These are phyloP conservation scores for Daedaleopsis sinensis DNA, from an alignment of 768 basidiomycete genomes.

Conservation along the genomic window DNA sequence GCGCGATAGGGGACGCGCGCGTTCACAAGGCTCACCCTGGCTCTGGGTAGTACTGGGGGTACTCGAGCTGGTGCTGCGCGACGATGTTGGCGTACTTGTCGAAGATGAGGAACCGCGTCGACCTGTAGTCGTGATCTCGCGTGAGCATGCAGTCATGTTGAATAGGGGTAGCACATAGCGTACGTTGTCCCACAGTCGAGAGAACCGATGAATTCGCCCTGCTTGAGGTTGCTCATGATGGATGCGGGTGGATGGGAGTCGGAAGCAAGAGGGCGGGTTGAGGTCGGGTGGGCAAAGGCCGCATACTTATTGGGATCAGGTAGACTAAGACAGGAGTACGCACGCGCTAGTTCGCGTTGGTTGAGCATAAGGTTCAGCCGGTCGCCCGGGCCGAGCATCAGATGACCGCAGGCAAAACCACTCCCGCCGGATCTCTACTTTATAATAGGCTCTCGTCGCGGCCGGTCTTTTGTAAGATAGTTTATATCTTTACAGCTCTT, in stretches of 20 bases:
- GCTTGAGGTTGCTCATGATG: slow-evolving; percentile 46
- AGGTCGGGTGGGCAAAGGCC: not conserved
- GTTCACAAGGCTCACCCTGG: slow-evolving; percentile 57
- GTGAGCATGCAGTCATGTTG: slow-evolving; percentile 1
- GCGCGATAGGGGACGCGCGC: not conserved
- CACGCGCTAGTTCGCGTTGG: too few relatives aligned
- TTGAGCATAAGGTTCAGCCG: not conserved
- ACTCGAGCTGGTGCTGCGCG: slow-evolving; percentile 89
- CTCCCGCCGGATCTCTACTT: too few relatives aligned
- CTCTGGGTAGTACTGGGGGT: slow-evolving; percentile 90
- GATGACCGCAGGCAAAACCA: not conserved
- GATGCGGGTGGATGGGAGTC: not conserved
- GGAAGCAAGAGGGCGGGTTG: slow-evolving; percentile 1
- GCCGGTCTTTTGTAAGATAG: too few relatives aligned
- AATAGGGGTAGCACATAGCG: slow-evolving; percentile 33
- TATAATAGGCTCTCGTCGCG: too few relatives aligned
- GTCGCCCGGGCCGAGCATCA: slow-evolving; percentile 16
- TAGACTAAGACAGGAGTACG: not conserved
- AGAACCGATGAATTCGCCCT: slow-evolving; percentile 87
- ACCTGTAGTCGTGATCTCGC: slow-evolving; percentile 46
- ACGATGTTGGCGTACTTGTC: slow-evolving; percentile 86
- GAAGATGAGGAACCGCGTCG: slow-evolving; percentile 91
- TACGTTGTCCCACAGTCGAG: slow-evolving; percentile 96
- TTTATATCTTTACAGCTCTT: too few relatives aligned
- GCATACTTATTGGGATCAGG: slow-evolving; percentile 3